Percentiles rank a stretch among this genome's conserved stretches.
Conservation (phyloP, 345 rosid genomes). For the Limnanthes douglasii region DNA sequence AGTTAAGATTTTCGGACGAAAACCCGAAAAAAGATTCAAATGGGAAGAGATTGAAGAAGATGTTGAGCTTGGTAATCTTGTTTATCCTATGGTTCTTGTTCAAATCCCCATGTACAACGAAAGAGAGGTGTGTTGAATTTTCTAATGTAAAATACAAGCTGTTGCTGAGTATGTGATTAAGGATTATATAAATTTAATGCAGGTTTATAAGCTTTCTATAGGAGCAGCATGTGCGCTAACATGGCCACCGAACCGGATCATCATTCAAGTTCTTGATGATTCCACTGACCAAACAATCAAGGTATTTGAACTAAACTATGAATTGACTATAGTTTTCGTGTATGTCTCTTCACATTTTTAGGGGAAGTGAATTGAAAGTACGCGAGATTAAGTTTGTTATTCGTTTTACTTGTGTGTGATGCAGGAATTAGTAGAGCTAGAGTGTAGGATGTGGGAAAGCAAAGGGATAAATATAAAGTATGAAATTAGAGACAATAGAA, state of each 20-base stretch:
- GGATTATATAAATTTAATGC: constrained; percentile 3
- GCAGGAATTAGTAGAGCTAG: constrained; percentile 14
- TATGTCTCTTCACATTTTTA: too few relatives aligned
- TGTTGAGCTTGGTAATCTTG: constrained; percentile 24
- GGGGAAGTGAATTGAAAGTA: too few relatives aligned
- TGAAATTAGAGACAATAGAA: constrained; percentile 28
- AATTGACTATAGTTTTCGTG: background rate
- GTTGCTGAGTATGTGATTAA: too few relatives aligned
- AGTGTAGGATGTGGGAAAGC: constrained; percentile 15
- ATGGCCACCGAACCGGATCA: constrained; percentile 40
- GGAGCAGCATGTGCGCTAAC: constrained; percentile 41
- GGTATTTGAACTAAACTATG: constrained; percentile 11
- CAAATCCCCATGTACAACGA: constrained; percentile 21
- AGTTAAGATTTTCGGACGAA: constrained; percentile 19
- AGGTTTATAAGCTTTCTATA: constrained; percentile 48
- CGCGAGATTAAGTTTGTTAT: too few relatives aligned
- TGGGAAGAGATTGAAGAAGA: constrained; percentile 27
- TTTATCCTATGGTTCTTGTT: constrained; percentile 17
- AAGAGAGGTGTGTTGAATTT: constrained; percentile 8
- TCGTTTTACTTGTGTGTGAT: too few relatives aligned
- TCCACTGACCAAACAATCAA: constrained; percentile 40
- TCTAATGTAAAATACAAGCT: background rate
- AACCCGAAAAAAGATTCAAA: constrained; percentile 24
- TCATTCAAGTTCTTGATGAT: constrained; percentile 50
- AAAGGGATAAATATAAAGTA: constrained; percentile 14